A percentile compares a stretch with the other conserved stretches of the same genome.
Conservation (phyloP, 2,329 filamentous ascomycete genomes). For the Exophiala mesophila region DNA sequence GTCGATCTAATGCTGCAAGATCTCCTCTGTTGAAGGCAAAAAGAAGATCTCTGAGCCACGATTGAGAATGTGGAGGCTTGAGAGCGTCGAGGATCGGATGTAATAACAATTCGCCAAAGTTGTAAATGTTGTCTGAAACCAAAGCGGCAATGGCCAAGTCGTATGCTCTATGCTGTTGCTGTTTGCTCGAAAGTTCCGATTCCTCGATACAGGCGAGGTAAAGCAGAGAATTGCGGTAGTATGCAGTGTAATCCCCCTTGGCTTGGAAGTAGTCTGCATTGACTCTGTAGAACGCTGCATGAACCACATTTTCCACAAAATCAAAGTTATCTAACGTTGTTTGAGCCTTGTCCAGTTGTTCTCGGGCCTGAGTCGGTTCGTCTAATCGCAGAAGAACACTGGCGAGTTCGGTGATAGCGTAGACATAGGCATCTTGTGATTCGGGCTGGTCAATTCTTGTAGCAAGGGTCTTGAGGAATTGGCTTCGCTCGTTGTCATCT, state of each 20-base stretch:
- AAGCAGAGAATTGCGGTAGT: constrained; percentile 95
- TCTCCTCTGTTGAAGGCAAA: constrained; percentile 98
- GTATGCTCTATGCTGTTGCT: constrained; percentile 80
- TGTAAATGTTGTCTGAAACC: constrained; percentile 94
- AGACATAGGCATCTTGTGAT: constrained; percentile 93
- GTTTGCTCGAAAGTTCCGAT: constrained; percentile 63
- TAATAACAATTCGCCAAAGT: constrained; percentile 97
- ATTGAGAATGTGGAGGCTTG: constrained; percentile 57
- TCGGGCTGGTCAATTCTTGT: constrained; percentile 86
- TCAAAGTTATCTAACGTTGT: constrained; percentile 86
- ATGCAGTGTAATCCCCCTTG: constrained; percentile 88
- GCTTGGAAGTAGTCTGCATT: constrained; percentile 92
- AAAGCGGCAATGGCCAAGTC: constrained; percentile 89
- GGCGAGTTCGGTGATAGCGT: constrained; percentile 85
- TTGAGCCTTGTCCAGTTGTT: constrained; percentile 82
- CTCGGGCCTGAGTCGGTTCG: constrained; percentile 75
- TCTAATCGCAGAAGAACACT: constrained; percentile 76
- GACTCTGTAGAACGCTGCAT: constrained; percentile 92
- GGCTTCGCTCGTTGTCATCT: constrained; percentile 83
- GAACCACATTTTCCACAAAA: constrained; percentile 89
- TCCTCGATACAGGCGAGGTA: constrained; percentile 96
- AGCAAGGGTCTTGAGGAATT: constrained; percentile 76
- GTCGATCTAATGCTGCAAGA: constrained; percentile 75
- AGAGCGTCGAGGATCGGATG: constrained; percentile 92
- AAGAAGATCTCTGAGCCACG: constrained; percentile 91